Evolutionary conservation across 2,329 filamentous ascomycete genomes (phyloP), one percentile per base, ranked within the genome.

Genomic region (Microsporum canis): DNA sequence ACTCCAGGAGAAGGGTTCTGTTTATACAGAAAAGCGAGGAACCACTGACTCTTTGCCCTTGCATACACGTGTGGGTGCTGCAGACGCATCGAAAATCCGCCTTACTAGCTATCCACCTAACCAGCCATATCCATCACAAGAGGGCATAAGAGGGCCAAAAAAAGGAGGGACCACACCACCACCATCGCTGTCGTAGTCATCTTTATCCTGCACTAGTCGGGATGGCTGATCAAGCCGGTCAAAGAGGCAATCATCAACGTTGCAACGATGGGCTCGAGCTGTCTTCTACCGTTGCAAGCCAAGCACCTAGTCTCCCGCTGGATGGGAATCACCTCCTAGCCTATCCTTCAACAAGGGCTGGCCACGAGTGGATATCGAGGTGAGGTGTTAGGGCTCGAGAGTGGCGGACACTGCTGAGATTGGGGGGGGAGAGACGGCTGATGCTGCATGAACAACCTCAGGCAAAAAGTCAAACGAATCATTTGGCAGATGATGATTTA

Each of bases 11-110:
- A 31, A 23, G 17, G 17, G 17, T 23, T 23, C 17, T 23, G 17
- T 23, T 23, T 23, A 23, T 23, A 23, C 17, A 23, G 17, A 23
- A 23, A 23, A 23, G 17, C 17, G 17, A 23, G 12, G 23, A 55
- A 31, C 51, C 51, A 55, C 51, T 55, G 51, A 17, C 51, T 55
- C 51, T 36, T 31, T 55, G 51, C 51, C 51, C 51, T 55, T 55
- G 51, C 51, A 55, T 55, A 55, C 51, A 55, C 51, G 51, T 55
- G 51, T 55, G 51, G 14, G 39, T 23, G 31, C 31, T 55, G 51
- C 51, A 55, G 51, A 55, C 7, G 51, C 51, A 36, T 55, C 51
- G 51, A 55, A 36, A 55, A 34, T 55, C 51, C 51, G 51, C 51
- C 51, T 55, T 36, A 33, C 49, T 33, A 53, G 49, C 29, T 10